Evolutionary conservation across 371 early-diverging fungal species (phyloP), one percentile per base, ranked within the genome.

Genomic region (Apophysomyces elegans): DNA sequence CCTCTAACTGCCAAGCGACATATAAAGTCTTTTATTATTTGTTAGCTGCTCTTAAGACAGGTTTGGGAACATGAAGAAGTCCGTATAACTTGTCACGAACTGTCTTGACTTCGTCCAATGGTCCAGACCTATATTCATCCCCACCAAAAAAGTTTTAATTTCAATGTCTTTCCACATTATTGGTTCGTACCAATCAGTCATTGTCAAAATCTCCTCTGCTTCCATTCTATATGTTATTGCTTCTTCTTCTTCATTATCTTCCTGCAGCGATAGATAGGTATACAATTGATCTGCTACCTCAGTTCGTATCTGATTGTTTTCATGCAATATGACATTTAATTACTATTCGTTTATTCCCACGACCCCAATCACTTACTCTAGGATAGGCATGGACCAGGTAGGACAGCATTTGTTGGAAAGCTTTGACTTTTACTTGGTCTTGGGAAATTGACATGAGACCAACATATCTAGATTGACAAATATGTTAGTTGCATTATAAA

Each of bases 301-400:
- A 56, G 76, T 68, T 6, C 86, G 83, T 39, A 85, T 73, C 85
- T 85, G 58, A 16, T 26, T 26, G 32, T 26, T 26, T 26, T 26
- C 32, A 32, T n/a, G 43, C 6, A 14, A 56, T 36, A 44, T 2
- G 56, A 14, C 26, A 58, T 37, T 37, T 18, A 14, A 47, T 59
- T 38, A n/a, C 41, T 64, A n/a, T 41, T 0, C 32, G 45, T 8
- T 50, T 16, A 45, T 50, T 44, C 45, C 50, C n/a, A 59, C 7
- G 12, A 54, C 8, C 46, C 16, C 16, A 16, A n/a, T 45, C 26
- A 18, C 63, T 76, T 72, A 83, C 84, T 68, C 79, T 77, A 36
- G 86, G 86, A 60, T 78, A 86, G 36, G 83, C 74, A 61, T 86
- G 86, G 1, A 82, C 71, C 36, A 86, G 66, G 62, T 79, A 84